Conservation (phyloP, 495 filamentous ascomycete species). For the Aspergillus baeticus region DNA sequence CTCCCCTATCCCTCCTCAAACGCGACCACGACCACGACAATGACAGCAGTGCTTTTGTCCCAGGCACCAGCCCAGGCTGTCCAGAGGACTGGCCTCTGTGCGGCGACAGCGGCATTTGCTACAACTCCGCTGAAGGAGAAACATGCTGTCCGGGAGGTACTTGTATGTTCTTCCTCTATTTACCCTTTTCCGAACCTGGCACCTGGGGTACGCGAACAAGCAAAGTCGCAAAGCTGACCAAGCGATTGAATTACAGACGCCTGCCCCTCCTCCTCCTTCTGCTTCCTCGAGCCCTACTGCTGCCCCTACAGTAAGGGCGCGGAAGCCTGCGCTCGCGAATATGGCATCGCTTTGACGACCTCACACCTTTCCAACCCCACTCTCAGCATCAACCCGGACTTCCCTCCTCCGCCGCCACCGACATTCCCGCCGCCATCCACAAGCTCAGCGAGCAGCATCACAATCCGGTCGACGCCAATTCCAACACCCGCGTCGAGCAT, state of each 20-base stretch:
- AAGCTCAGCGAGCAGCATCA: constrained; percentile 13
- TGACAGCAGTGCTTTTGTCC: constrained; percentile 11
- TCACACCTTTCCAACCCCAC: neutral
- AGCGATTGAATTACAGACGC: constrained; percentile 7
- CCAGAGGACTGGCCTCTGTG: constrained; percentile 11
- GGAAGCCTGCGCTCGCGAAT: constrained; percentile 14
- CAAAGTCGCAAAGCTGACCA: neutral
- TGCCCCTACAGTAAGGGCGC: constrained; percentile 13
- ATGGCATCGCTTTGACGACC: constrained; percentile 3
- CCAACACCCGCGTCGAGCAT: constrained; percentile 1
- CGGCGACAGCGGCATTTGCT: constrained; percentile 17
- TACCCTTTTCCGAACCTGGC: neutral
- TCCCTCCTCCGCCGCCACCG: neutral
- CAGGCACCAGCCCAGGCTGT: constrained; percentile 16
- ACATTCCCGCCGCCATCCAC: neutral
- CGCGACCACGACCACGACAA: constrained; percentile 7
- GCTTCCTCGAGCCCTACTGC: constrained; percentile 12
- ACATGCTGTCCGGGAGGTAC: constrained; percentile 19
- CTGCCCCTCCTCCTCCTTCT: constrained; percentile 19
- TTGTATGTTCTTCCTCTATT: constrained; percentile 9
- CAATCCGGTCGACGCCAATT: constrained; percentile 9
- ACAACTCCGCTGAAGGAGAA: constrained; percentile 12
- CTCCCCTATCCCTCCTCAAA: constrained; percentile 4
- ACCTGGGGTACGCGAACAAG: neutral
- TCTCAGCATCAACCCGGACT: neutral